Evolutionary conservation across 1,284 basidiomycete species (phyloP).

Genomic region (Cystobasidium pallidum): DNA sequence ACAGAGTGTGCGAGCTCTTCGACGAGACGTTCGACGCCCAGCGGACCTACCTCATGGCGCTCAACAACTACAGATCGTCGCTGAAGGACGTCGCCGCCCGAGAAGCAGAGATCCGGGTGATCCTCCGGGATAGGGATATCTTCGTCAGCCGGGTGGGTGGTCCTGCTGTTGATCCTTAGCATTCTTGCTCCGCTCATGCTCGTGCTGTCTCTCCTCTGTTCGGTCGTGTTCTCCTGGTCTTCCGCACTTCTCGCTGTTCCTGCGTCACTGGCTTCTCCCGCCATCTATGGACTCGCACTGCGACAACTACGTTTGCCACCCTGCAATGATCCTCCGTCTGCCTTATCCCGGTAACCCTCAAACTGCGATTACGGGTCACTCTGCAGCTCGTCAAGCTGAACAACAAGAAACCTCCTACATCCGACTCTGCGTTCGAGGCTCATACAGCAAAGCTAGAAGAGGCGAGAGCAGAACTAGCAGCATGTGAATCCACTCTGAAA

Average conservation of each 20-base stretch:
- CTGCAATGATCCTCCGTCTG: not conserved
- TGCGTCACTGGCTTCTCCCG: conserved; percentile 20
- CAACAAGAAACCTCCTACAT: conserved; percentile 53
- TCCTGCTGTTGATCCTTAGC: not conserved
- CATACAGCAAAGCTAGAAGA: conserved; percentile 55
- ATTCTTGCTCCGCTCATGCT: not conserved
- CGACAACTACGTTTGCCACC: not conserved
- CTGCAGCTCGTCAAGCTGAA: conserved; percentile 56
- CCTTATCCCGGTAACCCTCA: no score
- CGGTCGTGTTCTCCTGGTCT: not conserved
- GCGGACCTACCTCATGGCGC: conserved; percentile 56
- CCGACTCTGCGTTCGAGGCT: conserved; percentile 52
- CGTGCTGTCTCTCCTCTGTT: not conserved
- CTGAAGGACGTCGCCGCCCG: conserved; percentile 59
- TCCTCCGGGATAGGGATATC: conserved; percentile 59
- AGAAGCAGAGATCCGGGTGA: conserved; percentile 57
- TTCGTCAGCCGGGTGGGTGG: conserved; percentile 55
- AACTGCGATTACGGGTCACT: not conserved
- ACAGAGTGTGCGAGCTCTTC: conserved; percentile 55
- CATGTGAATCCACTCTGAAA: conserved; percentile 57
- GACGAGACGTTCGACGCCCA: conserved; percentile 55
- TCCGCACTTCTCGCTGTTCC: not conserved
- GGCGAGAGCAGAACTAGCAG: conserved; percentile 57
- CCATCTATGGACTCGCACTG: not conserved
- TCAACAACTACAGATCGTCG: conserved; percentile 57